Conservation (phyloP, 306 rosid species). For the Ammopiptanthus mongolicus region DNA sequence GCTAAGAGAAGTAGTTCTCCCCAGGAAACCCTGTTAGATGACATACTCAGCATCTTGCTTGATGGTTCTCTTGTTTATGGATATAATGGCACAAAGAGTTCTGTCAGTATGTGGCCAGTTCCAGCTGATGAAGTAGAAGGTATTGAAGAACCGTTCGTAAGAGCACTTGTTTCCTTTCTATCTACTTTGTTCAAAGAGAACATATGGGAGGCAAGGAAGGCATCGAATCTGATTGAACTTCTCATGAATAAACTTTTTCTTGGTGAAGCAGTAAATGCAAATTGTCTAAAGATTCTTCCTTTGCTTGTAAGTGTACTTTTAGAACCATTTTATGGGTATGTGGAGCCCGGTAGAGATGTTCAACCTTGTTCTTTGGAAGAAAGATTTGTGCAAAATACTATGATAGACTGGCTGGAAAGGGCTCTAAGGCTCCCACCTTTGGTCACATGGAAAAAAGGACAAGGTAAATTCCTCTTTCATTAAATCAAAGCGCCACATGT, state of each 20-base stretch:
- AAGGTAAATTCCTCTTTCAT: conserved; percentile 52
- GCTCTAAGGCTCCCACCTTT: conserved; percentile 62
- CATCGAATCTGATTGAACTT: conserved; percentile 48
- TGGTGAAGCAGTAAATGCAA: conserved; percentile 68
- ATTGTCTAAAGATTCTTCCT: conserved; percentile 90
- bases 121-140: conserved; percentile 46
- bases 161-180: conserved; percentile 70
- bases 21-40: conserved; percentile 59
- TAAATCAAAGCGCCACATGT: background rate
- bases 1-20: conserved; percentile 40
- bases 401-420: conserved; percentile 75
- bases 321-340: conserved; percentile 41
- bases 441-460: conserved; percentile 60
- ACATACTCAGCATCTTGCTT: conserved; percentile 51
- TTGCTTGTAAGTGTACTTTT: conserved; percentile 54
- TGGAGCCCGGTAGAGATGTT: conserved; percentile 37
- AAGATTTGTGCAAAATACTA: conserved; percentile 34
- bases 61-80: conserved; percentile 80
- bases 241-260: conserved; percentile 63
- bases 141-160: conserved; percentile 90
- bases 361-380: conserved; percentile 36
- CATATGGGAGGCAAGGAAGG: conserved; percentile 65
- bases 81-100: conserved; percentile 41
- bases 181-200: conserved; percentile 59
- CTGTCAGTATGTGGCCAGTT: conserved; percentile 54